Percentiles rank a stretch among this genome's conserved stretches.
These are phyloP conservation scores for Panaeolus cyanescens DNA, from an alignment of 768 basidiomycete species.

Conservation along the genomic window DNA sequence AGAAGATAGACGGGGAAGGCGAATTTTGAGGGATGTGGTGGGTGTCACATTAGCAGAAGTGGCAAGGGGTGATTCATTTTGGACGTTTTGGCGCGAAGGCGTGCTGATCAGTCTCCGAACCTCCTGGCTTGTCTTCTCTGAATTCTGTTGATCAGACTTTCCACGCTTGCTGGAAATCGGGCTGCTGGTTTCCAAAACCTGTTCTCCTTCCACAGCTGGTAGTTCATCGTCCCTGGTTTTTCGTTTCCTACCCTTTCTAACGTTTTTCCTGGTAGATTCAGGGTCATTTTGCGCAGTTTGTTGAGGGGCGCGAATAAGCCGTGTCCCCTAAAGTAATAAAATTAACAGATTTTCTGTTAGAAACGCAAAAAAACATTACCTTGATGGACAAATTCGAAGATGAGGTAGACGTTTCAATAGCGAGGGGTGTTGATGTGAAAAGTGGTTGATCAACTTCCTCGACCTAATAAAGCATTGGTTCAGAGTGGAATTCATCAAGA, in stretches of 20 bases:
- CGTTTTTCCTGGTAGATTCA: slow-evolving; percentile 24
- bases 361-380: slow-evolving; percentile 11
- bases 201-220: slow-evolving; percentile 19
- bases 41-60: slow-evolving; percentile 27
- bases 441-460: slow-evolving; percentile 36
- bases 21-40: slow-evolving; percentile 56
- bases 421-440: slow-evolving; percentile 12
- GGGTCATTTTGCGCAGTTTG: slow-evolving; percentile 29
- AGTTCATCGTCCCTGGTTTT: slow-evolving; percentile 46
- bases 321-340: slow-evolving; percentile 11
- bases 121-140: slow-evolving; percentile 23
- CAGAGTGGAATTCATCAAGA: neutral
- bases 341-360: neutral
- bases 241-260: slow-evolving; percentile 42
- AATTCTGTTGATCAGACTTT: slow-evolving; percentile 19
- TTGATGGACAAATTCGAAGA: slow-evolving; percentile 21
- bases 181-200: slow-evolving; percentile 12
- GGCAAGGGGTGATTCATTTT: slow-evolving; percentile 16
- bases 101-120: slow-evolving; percentile 30
- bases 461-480: slow-evolving; percentile 21
- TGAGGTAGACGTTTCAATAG: slow-evolving; percentile 14
- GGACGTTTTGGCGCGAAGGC: slow-evolving; percentile 26
- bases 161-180: slow-evolving; percentile 13
- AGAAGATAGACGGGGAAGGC: slow-evolving; percentile 44
- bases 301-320: slow-evolving; percentile 26